phyloP scores from a whole-genome alignment of 2,329 filamentous ascomycete species.

The Alternaria dauci region DNA sequence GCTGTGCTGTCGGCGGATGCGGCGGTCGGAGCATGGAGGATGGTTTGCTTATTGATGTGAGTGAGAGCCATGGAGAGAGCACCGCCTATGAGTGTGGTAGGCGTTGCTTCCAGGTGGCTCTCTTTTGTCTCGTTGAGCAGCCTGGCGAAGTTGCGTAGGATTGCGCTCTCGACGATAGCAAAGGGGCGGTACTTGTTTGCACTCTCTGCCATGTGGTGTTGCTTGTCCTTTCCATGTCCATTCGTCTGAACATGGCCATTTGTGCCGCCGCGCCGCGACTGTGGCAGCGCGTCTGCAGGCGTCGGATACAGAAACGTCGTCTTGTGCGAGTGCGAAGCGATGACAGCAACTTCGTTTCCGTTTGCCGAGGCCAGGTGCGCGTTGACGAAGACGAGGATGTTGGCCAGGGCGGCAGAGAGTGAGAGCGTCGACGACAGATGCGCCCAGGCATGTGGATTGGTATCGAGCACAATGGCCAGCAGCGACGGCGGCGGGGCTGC shows the following conservation, averaged over 20 bases:
- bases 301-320: constrained; percentile 90
- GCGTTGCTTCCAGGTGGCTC: constrained; percentile 69
- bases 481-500: constrained; percentile 75
- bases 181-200: constrained; percentile 96
- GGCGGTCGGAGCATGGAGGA: constrained; percentile 54
- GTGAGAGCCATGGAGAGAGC: constrained; percentile 88
- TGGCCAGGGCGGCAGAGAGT: constrained; percentile 83
- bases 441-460: constrained; percentile 94
- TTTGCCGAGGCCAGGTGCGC: constrained; percentile 94
- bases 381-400: constrained; percentile 95
- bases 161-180: constrained; percentile 81
- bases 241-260: constrained; percentile 42
- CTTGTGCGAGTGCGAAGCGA: constrained; percentile 87
- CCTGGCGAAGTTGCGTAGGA: constrained; percentile 76
- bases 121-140: constrained; percentile 74
- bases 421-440: constrained; percentile 77
- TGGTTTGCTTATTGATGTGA: constrained; percentile 85
- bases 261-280: constrained; percentile 22
- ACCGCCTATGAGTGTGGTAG: constrained; percentile 87
- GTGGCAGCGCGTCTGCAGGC: constrained; percentile 39
- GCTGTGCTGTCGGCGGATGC: constrained; percentile 54
- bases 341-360: constrained; percentile 88
- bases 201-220: constrained; percentile 49
- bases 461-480: constrained; percentile 90
- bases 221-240: constrained; percentile 28